These are phyloP conservation scores for Colletotrichum simmondsii DNA, from an alignment of 2,329 filamentous ascomycete genomes.

Conservation along the genomic window DNA sequence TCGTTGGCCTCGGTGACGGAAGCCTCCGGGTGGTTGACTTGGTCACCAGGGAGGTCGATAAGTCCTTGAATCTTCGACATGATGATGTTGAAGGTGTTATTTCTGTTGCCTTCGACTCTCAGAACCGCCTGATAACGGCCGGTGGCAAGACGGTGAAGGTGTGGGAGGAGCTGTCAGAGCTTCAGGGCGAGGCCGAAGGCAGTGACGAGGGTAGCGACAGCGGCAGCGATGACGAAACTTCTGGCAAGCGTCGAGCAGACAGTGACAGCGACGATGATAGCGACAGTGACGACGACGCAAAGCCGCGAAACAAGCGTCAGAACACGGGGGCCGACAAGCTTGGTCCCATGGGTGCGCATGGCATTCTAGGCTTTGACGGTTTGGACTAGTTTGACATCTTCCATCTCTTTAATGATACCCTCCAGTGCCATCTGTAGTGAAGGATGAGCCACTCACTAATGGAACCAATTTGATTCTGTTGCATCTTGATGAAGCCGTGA, in stretches of 20 bases:
- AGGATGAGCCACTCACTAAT: slow-evolving; percentile 13
- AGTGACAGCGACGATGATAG: slow-evolving; percentile 58
- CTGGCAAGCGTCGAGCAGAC: slow-evolving; percentile 58
- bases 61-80: slow-evolving; percentile 71
- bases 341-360: slow-evolving; percentile 62
- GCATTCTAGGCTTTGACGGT: slow-evolving; percentile 61
- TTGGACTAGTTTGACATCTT: slow-evolving; percentile 48
- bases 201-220: slow-evolving; percentile 57
- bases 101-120: slow-evolving; percentile 84
- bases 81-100: slow-evolving; percentile 90
- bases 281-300: slow-evolving; percentile 55
- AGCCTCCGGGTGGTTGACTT: slow-evolving; percentile 81
- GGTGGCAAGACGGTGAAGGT: slow-evolving; percentile 89
- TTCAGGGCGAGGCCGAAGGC: slow-evolving; percentile 62
- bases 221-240: slow-evolving; percentile 52
- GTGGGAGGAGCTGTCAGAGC: slow-evolving; percentile 83
- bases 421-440: slow-evolving; percentile 7
- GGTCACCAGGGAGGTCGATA: slow-evolving; percentile 76
- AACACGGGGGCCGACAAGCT: slow-evolving; percentile 56
- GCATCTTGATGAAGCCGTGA: neutral
- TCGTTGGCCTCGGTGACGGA: slow-evolving; percentile 86
- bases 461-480: slow-evolving; percentile 10
- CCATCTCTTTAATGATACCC: slow-evolving; percentile 33
- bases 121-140: slow-evolving; percentile 87
- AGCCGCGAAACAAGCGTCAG: slow-evolving; percentile 56